A percentile compares a stretch with the other conserved stretches of the same genome.
phyloP scores from a whole-genome alignment of 306 rosid genomes.

The Astragalus glycyphyllos region DNA sequence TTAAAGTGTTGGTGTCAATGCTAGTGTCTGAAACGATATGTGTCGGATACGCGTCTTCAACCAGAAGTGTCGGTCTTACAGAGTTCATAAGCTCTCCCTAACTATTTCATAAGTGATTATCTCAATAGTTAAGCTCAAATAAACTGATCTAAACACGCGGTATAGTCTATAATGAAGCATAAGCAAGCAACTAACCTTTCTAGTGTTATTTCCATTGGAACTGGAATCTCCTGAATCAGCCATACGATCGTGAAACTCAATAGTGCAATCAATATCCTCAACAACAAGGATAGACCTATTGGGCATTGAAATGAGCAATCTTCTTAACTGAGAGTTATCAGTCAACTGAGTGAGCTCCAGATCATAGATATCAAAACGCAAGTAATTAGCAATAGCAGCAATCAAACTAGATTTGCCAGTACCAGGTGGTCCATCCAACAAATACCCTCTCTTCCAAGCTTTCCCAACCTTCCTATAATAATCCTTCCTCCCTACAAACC shows the following conservation, averaged over 20 bases:
- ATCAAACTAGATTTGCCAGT: constrained; percentile 85
- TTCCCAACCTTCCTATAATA: constrained; percentile 71
- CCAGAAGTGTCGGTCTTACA: too few species aligned
- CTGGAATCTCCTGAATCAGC: not conserved
- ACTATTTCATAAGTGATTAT: too few species aligned
- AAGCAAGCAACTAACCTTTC: constrained; percentile 39
- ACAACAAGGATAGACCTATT: constrained; percentile 77
- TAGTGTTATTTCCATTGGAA: not conserved
- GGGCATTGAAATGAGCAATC: constrained; percentile 54
- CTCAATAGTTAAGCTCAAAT: too few species aligned
- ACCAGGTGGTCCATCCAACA: constrained; percentile 85
- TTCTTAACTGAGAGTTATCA: constrained; percentile 54
- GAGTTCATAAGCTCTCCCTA: too few species aligned
- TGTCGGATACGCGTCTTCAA: too few species aligned
- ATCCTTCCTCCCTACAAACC: constrained; percentile 66
- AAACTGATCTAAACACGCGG: too few species aligned
- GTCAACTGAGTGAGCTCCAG: constrained; percentile 63
- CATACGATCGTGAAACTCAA: constrained; percentile 59
- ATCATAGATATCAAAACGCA: constrained; percentile 73
- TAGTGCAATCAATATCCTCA: constrained; percentile 80
- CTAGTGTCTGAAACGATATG: too few species aligned
- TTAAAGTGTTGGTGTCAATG: too few species aligned
- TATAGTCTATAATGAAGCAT: too few species aligned
- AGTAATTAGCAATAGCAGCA: constrained; percentile 83
- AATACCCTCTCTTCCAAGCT: constrained; percentile 87